Evolutionary conservation across 306 rosid species (phyloP), one percentile per base, ranked within the genome.

Genomic region (Malus orientalis): DNA sequence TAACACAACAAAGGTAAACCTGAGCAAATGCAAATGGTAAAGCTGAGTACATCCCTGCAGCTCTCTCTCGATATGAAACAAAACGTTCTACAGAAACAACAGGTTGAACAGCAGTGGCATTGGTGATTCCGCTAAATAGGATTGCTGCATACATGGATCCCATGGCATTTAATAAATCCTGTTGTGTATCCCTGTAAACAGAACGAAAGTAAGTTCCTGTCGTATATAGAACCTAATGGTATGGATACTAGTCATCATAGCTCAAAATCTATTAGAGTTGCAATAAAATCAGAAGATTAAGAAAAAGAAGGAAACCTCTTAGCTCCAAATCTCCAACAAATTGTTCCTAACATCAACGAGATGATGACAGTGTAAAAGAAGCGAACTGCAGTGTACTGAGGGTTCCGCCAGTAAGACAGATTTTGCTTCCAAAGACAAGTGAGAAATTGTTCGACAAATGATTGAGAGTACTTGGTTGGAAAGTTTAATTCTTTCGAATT

Each of bases 371-470:
- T 94, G 83, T 94, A 94, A 72, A 94, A 88, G 89, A 90, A 94
- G 74, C 97, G 96, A 80, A 94, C 98, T 67, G 97, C 98, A 63
- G 98, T 90, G 72, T 94, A 94, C 72, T 94, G 98, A 7, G 98
- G 98, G 67, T 91, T 91, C 76, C 98, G 88, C 98, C 98, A 94
- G 80, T 94, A 94, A 67, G 94, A 94, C 78, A 94, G 84, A 82
- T 94, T 90, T 85, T 94, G 98, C 91, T 94, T 94, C 98, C 98
- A 91, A 20, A 94, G 91, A 84, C 98, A 94, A 76, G 98, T 90
- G 76, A 90, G 83, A 60, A 94, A 94, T 83, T 94, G 98, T 76
- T 94, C 91, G 83, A 89, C 84, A 83, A 78, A 74, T 77, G 98
- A 80, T 60, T 92, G 92, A 54, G 93, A 86, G 80, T 82, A 94